phyloP scores from a whole-genome alignment of 306 rosid species.

The Sicyos edulis region DNA sequence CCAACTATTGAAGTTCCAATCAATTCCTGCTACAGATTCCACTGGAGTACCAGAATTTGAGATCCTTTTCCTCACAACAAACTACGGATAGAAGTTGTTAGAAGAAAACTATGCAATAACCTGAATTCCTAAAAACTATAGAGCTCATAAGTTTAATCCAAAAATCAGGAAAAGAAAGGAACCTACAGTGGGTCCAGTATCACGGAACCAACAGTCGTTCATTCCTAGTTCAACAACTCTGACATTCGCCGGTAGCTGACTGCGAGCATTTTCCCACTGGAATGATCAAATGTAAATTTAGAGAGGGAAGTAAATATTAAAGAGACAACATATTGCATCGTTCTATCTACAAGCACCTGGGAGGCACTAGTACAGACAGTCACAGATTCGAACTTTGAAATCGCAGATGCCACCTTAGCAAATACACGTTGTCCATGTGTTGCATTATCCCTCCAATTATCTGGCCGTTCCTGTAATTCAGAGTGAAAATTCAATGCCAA shows the following conservation, averaged over 20 bases:
- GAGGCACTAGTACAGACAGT: constrained; percentile 62
- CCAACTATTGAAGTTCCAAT: constrained; percentile 92
- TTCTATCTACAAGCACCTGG: constrained; percentile 37
- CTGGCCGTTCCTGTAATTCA: constrained; percentile 66
- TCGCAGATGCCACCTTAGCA: constrained; percentile 57
- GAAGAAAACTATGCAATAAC: constrained; percentile 15
- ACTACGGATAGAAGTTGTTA: constrained; percentile 35
- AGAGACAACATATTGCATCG: background rate
- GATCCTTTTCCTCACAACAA: constrained; percentile 49
- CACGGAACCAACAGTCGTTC: constrained; percentile 93
- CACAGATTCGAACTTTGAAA: constrained; percentile 70
- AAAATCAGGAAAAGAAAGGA: constrained; percentile 19
- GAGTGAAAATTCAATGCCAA: constrained; percentile 19
- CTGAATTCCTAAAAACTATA: background rate
- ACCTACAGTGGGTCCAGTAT: constrained; percentile 77
- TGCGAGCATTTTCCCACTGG: constrained; percentile 79
- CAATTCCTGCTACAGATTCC: constrained; percentile 65
- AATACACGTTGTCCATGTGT: constrained; percentile 53
- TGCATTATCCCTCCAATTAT: constrained; percentile 81
- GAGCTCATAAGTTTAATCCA: background rate
- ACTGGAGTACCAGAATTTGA: constrained; percentile 28
- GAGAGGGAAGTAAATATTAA: background rate
- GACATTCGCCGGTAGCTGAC: constrained; percentile 48
- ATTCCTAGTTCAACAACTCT: constrained; percentile 71
- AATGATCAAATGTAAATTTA: background rate